These are phyloP conservation scores for Sinapis alba DNA, from an alignment of 441 rosid genomes.

Conservation along the genomic window DNA sequence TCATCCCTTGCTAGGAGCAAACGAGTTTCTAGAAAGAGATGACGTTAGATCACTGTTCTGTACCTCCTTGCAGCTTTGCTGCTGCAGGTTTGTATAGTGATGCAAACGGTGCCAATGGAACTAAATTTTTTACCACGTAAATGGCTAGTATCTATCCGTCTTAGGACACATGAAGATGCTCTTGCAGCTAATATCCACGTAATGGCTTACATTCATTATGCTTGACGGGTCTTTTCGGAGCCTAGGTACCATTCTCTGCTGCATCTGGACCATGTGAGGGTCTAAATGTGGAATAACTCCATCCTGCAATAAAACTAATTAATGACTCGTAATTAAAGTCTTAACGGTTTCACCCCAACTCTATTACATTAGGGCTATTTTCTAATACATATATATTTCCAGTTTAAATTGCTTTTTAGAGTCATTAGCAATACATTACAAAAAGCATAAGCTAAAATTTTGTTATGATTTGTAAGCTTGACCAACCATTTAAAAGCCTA, in stretches of 20 bases:
- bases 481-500: slow-evolving; percentile 27
- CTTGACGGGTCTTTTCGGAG: too few species aligned
- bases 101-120: slow-evolving; percentile 55
- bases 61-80: slow-evolving; percentile 60
- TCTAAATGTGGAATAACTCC: slow-evolving; percentile 74
- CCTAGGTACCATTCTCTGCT: slow-evolving; percentile 49
- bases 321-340: not conserved
- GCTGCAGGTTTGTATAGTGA: slow-evolving; percentile 48
- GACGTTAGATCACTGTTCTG: slow-evolving; percentile 52
- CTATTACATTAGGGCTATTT: not conserved
- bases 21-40: slow-evolving; percentile 59
- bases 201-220: too few species aligned
- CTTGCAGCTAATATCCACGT: too few species aligned
- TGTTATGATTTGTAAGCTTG: not conserved
- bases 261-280: slow-evolving; percentile 71
- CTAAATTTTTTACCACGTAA: slow-evolving; percentile 56
- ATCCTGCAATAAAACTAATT: slow-evolving; percentile 39
- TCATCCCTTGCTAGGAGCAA: slow-evolving; percentile 84
- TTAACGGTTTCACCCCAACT: not conserved
- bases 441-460: not conserved
- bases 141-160: slow-evolving; percentile 50
- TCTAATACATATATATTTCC: not conserved
- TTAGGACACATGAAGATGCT: slow-evolving; percentile 69
- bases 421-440: not conserved
- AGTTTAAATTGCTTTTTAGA: not conserved